These are phyloP conservation scores for Cercospora nicotianae DNA, from an alignment of 2,329 filamentous ascomycete genomes.

Conservation along the genomic window DNA sequence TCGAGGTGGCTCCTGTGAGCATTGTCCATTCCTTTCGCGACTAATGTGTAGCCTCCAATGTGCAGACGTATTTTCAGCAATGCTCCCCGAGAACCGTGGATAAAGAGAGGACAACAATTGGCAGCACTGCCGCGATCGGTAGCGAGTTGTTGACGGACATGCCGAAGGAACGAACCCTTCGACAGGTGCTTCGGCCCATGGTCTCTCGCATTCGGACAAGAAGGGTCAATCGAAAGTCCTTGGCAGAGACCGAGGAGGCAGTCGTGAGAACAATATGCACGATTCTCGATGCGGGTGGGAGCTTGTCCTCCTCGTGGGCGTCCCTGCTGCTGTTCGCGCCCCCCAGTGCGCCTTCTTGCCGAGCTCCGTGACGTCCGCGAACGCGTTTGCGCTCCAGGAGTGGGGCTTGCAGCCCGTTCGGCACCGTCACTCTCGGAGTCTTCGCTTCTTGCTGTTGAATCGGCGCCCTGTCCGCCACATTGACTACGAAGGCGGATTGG, in stretches of 20 bases:
- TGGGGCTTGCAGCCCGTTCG: no score
- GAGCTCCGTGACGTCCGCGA: no score
- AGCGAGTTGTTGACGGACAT: neutral
- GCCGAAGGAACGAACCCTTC: neutral
- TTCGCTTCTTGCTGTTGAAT: no score
- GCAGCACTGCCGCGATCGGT: neutral
- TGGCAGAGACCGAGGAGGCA: neutral
- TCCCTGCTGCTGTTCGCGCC: neutral
- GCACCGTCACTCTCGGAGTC: no score
- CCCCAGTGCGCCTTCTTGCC: no score
- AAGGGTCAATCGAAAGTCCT: neutral
- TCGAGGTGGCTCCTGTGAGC: constrained; percentile 1
- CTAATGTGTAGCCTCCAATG: neutral
- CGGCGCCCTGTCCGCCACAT: no score
- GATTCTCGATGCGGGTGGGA: neutral
- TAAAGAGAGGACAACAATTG: neutral
- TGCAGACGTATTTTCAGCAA: neutral
- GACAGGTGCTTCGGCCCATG: neutral
- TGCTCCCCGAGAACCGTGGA: neutral
- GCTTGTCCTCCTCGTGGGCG: neutral
- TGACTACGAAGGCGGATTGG: no score
- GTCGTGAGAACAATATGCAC: neutral
- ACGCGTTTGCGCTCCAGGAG: no score
- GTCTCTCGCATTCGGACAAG: neutral
- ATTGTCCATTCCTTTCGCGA: constrained; percentile 9